A percentile compares a stretch with the other conserved stretches of the same genome.
Conservation (phyloP, 257 asterid genomes). For the Striga asiatica region DNA sequence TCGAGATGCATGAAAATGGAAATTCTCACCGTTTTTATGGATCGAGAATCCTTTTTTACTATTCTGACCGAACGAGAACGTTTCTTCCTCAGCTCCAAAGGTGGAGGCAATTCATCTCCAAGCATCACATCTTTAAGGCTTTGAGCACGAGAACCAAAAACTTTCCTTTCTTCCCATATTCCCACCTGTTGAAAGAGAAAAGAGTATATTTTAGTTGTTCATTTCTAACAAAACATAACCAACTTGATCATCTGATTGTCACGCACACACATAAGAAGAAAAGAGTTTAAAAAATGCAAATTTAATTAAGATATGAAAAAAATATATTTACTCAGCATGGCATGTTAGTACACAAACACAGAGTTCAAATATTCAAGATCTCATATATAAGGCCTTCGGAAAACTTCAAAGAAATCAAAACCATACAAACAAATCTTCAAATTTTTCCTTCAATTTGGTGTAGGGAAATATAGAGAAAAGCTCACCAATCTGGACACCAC, state of each 20-base stretch:
- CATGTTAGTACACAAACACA: background rate
- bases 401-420: background rate
- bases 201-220: slow-evolving; percentile 7
- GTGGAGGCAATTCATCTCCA: slow-evolving; percentile 66
- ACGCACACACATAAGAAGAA: slow-evolving; percentile 1
- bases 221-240: slow-evolving; percentile 8
- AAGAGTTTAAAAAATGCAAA: background rate
- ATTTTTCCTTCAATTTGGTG: background rate
- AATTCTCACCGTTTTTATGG: slow-evolving; percentile 64
- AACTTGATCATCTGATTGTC: background rate
- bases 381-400: background rate
- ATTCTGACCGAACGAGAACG: slow-evolving; percentile 70
- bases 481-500: slow-evolving; percentile 84
- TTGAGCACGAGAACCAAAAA: slow-evolving; percentile 69
- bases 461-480: background rate
- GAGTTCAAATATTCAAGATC: background rate
- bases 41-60: slow-evolving; percentile 72
- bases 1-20: slow-evolving; percentile 5
- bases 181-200: slow-evolving; percentile 48
- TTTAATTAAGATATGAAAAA: background rate
- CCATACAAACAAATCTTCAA: background rate
- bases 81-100: slow-evolving; percentile 60
- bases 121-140: slow-evolving; percentile 71
- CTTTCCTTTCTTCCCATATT: slow-evolving; percentile 89
- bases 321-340: background rate